Conservation (phyloP, 2,329 filamentous ascomycete genomes). For the Rhynchosporium agropyri region DNA sequence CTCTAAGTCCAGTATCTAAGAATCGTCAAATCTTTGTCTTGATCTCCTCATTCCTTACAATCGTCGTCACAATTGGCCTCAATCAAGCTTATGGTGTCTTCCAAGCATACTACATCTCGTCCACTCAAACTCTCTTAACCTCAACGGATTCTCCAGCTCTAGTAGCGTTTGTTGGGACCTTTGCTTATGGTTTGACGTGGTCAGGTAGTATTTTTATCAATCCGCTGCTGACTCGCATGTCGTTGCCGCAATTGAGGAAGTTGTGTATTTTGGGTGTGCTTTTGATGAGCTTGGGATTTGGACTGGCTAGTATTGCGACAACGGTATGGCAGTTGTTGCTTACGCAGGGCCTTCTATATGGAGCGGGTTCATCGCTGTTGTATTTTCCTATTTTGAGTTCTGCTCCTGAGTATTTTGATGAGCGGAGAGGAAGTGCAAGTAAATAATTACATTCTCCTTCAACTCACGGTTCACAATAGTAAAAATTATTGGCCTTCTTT, state of each 20-base stretch:
- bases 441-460: neutral
- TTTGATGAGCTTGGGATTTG: conserved; percentile 48
- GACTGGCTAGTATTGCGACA: conserved; percentile 45
- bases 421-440: conserved; percentile 49
- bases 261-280: conserved; percentile 48
- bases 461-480: neutral
- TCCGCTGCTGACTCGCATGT: conserved; percentile 49
- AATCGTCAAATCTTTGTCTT: conserved; percentile 49
- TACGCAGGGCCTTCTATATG: conserved; percentile 52
- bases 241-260: conserved; percentile 42
- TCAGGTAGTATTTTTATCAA: conserved; percentile 53
- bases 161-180: conserved; percentile 52
- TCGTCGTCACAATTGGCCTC: conserved; percentile 45
- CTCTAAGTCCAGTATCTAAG: conserved; percentile 33
- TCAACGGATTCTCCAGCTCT: conserved; percentile 46
- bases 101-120: conserved; percentile 52
- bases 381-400: conserved; percentile 50
- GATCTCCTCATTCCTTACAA: conserved; percentile 19
- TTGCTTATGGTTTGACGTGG: conserved; percentile 54
- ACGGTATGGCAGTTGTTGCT: conserved; percentile 49
- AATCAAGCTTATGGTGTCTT: conserved; percentile 55
- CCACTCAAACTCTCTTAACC: conserved; percentile 46
- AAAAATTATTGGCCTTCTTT: neutral
- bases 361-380: conserved; percentile 46
- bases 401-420: conserved; percentile 53